A percentile compares a stretch with the other conserved stretches of the same genome.
Conservation (phyloP, 78 protist genomes). For the Dictyostelium firmibasis region DNA sequence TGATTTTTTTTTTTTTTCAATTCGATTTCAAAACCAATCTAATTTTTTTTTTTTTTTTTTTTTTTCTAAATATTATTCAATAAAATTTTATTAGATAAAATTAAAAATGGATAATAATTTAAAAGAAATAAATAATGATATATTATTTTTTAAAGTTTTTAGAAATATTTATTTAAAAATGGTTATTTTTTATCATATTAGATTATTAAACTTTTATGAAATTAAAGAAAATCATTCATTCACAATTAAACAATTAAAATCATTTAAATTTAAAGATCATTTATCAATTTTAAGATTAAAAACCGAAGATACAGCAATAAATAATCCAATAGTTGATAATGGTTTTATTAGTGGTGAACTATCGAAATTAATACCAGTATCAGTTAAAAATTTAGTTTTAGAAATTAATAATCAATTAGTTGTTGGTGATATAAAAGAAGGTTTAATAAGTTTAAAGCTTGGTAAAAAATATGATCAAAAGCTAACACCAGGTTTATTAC, state of each 20-base stretch:
- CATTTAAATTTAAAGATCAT: not conserved
- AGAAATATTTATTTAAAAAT: not conserved
- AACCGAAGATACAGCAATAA: too few relatives aligned
- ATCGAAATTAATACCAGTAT: not conserved
- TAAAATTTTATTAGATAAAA: not conserved
- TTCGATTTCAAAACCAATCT: too few relatives aligned
- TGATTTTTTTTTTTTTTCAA: too few relatives aligned
- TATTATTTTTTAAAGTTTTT: not conserved
- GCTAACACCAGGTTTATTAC: not conserved
- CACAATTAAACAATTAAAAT: not conserved
- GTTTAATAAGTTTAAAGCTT: not conserved
- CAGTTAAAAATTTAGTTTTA: not conserved
- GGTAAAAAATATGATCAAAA: not conserved
- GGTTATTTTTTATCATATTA: not conserved
- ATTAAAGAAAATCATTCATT: not conserved
- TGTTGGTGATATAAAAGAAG: not conserved
- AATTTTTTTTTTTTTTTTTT: not conserved
- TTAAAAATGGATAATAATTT: not conserved
- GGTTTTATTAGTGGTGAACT: not conserved
- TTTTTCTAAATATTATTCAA: not conserved
- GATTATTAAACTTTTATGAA: not conserved
- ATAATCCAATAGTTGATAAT: not conserved
- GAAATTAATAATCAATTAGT: not conserved
- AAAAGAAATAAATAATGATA: not conserved
- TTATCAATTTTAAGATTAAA: not conserved